phyloP scores from a whole-genome alignment of 345 rosid genomes.

The Anastatica hierochuntica region DNA sequence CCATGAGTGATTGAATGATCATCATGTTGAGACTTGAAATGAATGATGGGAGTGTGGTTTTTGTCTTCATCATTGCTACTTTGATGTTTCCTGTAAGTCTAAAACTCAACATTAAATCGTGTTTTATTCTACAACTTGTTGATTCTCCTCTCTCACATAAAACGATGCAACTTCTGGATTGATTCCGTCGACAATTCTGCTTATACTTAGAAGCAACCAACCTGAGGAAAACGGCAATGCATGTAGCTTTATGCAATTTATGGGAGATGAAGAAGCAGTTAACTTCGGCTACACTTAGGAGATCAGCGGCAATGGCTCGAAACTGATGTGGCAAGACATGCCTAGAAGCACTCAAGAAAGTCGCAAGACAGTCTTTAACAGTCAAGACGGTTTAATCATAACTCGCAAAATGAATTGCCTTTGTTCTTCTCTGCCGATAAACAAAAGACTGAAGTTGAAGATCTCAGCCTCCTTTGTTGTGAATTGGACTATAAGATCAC shows the following conservation, averaged over 20 bases:
- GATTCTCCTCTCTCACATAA: neutral
- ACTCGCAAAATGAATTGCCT: constrained; percentile 40
- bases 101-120: neutral
- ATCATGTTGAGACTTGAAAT: constrained; percentile 75
- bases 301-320: constrained; percentile 30
- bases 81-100: constrained; percentile 75
- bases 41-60: constrained; percentile 77
- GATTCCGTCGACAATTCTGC: constrained; percentile 31
- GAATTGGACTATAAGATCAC: neutral
- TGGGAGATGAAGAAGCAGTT: constrained; percentile 38
- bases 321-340: constrained; percentile 30
- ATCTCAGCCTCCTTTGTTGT: constrained; percentile 10
- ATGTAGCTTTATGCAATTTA: constrained; percentile 25
- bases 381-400: constrained; percentile 34
- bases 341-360: constrained; percentile 34
- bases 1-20: constrained; percentile 36
- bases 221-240: constrained; percentile 26
- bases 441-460: constrained; percentile 41
- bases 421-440: constrained; percentile 31
- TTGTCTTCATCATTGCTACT: constrained; percentile 68
- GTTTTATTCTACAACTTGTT: neutral
- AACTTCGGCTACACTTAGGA: constrained; percentile 34
- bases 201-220: constrained; percentile 34
- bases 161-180: constrained; percentile 29
- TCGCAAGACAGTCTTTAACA: constrained; percentile 29